These are phyloP conservation scores for Pisolithus orientalis DNA, from an alignment of 768 basidiomycete genomes.

Conservation along the genomic window DNA sequence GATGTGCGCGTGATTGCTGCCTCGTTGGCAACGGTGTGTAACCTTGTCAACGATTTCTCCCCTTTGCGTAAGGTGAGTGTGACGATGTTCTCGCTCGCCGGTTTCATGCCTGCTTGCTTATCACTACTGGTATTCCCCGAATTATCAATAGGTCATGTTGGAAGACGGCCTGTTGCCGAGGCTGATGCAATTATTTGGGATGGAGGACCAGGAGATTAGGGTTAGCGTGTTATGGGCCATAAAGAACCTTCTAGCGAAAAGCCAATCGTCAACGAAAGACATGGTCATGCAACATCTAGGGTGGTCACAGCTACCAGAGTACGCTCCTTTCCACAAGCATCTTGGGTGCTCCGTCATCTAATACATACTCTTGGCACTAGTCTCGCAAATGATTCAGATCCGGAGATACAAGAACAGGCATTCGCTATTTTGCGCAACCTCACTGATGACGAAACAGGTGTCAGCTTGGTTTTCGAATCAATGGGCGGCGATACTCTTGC, in stretches of 20 bases:
- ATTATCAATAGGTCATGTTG: slow-evolving; percentile 46
- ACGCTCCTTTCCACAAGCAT: slow-evolving; percentile 14
- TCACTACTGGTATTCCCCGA: neutral
- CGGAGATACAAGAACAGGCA: slow-evolving; percentile 63
- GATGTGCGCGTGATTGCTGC: slow-evolving; percentile 67
- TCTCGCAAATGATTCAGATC: slow-evolving; percentile 46
- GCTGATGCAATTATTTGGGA: slow-evolving; percentile 51
- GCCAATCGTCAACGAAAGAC: slow-evolving; percentile 51
- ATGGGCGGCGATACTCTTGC: slow-evolving; percentile 44
- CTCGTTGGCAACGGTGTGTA: slow-evolving; percentile 72
- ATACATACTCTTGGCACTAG: slow-evolving; percentile 27
- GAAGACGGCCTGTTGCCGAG: slow-evolving; percentile 62
- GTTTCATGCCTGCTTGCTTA: neutral
- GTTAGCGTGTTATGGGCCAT: slow-evolving; percentile 81
- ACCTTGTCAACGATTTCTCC: slow-evolving; percentile 82
- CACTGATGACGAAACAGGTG: slow-evolving; percentile 58
- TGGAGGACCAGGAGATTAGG: slow-evolving; percentile 49
- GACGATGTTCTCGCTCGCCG: neutral
- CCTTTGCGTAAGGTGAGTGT: slow-evolving; percentile 62
- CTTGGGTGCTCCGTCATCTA: neutral
- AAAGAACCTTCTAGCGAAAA: slow-evolving; percentile 74
- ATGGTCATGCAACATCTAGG: slow-evolving; percentile 63
- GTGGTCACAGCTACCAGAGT: slow-evolving; percentile 59
- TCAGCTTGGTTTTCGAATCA: slow-evolving; percentile 51
- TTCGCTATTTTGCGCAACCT: slow-evolving; percentile 63